Percentiles rank a stretch among this genome's conserved stretches.
Conservation (phyloP, 768 basidiomycete species). For the Kwoniella sp. region DNA sequence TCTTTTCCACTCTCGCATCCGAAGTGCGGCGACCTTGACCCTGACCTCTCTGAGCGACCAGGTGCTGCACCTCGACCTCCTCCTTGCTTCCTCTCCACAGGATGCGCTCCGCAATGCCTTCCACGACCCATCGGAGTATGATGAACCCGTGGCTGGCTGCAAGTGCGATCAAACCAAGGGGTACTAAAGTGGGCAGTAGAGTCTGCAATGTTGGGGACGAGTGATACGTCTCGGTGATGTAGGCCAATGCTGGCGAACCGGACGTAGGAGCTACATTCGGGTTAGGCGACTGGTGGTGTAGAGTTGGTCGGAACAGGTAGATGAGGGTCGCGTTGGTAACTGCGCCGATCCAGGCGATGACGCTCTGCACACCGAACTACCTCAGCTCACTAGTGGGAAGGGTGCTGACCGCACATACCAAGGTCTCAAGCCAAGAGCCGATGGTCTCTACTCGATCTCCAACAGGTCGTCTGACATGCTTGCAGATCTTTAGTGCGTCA, state of each 20-base stretch:
- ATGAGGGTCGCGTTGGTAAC: conserved; percentile 85
- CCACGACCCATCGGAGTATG: conserved; percentile 59
- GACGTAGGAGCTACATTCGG: conserved; percentile 28
- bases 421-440: conserved; percentile 86
- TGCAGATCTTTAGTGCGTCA: conserved; percentile 91
- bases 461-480: conserved; percentile 75
- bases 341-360: conserved; percentile 84
- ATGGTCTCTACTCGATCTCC: conserved; percentile 85
- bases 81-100: conserved; percentile 72
- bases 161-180: conserved; percentile 69
- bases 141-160: conserved; percentile 83
- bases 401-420: conserved; percentile 55
- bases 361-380: conserved; percentile 54
- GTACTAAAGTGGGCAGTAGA: conserved; percentile 53
- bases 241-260: conserved; percentile 32
- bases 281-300: conserved; percentile 32
- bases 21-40: not conserved
- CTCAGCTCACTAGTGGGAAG: too few species aligned
- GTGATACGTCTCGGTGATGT: conserved; percentile 29
- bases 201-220: conserved; percentile 23
- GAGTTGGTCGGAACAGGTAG: conserved; percentile 65
- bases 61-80: conserved; percentile 59
- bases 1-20: conserved; percentile 20
- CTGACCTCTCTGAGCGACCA: conserved; percentile 47
- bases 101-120: conserved; percentile 68